Evolutionary conservation across 1,139 yeast genomes (phyloP), one percentile per base, ranked within the genome.

Genomic region (Blastobotrys illinoisensis): DNA sequence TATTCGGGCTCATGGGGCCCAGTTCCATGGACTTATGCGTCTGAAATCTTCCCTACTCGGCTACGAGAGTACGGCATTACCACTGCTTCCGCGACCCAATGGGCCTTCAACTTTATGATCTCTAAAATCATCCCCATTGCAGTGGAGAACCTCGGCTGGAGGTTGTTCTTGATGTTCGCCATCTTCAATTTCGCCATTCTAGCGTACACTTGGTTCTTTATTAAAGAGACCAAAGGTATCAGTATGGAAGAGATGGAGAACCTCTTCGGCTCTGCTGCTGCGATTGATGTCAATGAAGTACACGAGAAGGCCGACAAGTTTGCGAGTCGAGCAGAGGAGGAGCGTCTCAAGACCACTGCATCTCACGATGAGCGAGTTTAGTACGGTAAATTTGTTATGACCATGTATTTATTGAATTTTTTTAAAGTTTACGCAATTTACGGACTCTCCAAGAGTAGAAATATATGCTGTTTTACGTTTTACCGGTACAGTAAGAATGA

Each of bases 171-270:
- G 50, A 52, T 62, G 51, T 60, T 60, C 53, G 62, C 64, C 3
- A 51, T 54, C 16, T 58, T 61, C 52, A 61, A 60, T 49, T 53
- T 52, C 20, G 48, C 54, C 3, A 54, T 52, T 16, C 26, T 64
- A 9, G 62, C 65, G 74, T 76, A 52, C 70, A 66, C 81, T 16
- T 80, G 76, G 66, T 77, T 81, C 68, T 75, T 77, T 60, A 81
- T 85, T 51, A 80, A 78, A 64, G 88, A 84, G 70, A 83, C 89
- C 32, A 83, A 81, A 69, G 86, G 87, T 18, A 76, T 82, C 61
- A 73, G 81, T 58, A 76, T 84, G 70, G 89, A 84, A 68, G 86
- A 83, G 65, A 82, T 84, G 61, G 88, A 84, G 67, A 78, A 74
- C 58, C 60, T 77, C 56, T 86, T 85, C 48, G 54, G 52, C 9